Evolutionary conservation across 768 basidiomycete genomes (phyloP), one percentile per base, ranked within the genome.

Genomic region (Termitomyces sp.): DNA sequence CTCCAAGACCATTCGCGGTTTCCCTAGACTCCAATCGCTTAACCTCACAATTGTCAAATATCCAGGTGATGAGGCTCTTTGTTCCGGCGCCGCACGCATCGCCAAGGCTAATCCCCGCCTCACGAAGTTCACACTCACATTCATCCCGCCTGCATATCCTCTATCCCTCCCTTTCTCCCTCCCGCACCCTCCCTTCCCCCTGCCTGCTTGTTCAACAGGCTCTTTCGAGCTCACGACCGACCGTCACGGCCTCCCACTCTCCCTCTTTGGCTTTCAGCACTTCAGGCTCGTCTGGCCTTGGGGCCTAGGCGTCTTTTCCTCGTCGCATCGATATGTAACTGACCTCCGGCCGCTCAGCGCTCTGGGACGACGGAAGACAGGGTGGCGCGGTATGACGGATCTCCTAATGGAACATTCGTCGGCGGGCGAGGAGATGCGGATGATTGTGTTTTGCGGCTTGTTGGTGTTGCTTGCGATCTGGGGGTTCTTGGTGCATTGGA

Each of bases 391-490:
- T 10, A 60, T 81, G 45, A 7, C 74, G 34, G 71, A 74, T 39
- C 66, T 88, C 58, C 55, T 87, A 31, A 63, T 81, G 31, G 88
- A 89, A 69, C 75, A 68, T 58, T 83, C 82, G 20, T 69, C 79
- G 1, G 87, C 88, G 24, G 88, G 88, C 6, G 85, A 89, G 65
- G 88, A 90, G 69, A 77, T 81, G 68, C 75, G 85, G 60, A 74
- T 86, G 77, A 75, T 85, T 37, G 24, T 81, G 48, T 82, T 84
- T 63, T 84, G 80, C 62, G 66, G 73, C 47, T 65, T 80, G 60
- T 62, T 86, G 56, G 72, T 82, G 18, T 66, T 72, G 50, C 69
- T 85, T 58, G 81, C 84, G 3, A 67, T 73, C 29, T 82, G 81
- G 77, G 83, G 79, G 28, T 75, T 81, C 59, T 58, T 62, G 54